Evolutionary conservation across 495 filamentous ascomycete genomes (phyloP).

Genomic region (Geopyxis carbonaria): DNA sequence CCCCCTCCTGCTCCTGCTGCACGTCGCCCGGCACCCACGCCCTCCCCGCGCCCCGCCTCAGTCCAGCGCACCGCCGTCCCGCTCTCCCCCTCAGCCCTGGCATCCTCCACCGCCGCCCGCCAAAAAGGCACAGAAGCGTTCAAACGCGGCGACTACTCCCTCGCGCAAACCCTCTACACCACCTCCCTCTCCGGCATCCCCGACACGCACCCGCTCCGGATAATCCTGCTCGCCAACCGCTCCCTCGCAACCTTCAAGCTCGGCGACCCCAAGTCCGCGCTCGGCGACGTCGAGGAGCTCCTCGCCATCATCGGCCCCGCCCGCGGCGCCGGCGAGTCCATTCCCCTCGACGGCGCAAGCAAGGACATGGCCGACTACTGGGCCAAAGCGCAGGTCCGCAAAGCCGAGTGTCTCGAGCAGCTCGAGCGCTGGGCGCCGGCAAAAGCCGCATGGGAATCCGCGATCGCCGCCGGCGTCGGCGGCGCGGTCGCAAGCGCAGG

Average conservation of each 20-base stretch:
- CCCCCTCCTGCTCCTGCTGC: conserved; percentile 11
- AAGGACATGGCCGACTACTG: conserved; percentile 88
- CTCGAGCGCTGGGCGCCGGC: conserved; percentile 88
- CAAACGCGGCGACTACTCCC: conserved; percentile 81
- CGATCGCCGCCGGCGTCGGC: conserved; percentile 69
- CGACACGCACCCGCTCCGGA: conserved; percentile 61
- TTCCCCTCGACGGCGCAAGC: conserved; percentile 37
- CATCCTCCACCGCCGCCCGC: conserved; percentile 57
- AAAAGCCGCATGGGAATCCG: conserved; percentile 56
- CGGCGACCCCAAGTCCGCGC: conserved; percentile 69
- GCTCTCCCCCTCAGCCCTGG: conserved; percentile 47
- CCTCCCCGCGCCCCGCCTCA: conserved; percentile 22
- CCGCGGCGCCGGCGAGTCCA: conserved; percentile 60
- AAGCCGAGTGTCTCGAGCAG: conserved; percentile 89
- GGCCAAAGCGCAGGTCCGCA: conserved; percentile 79
- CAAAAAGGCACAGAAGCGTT: conserved; percentile 69
- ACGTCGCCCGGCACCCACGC: conserved; percentile 9
- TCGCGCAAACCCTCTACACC: conserved; percentile 67
- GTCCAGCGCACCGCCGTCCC: conserved; percentile 35
- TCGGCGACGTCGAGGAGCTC: conserved; percentile 65
- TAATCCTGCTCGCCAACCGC: conserved; percentile 79
- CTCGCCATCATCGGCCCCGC: conserved; percentile 63
- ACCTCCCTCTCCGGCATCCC: conserved; percentile 59
- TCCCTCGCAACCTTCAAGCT: conserved; percentile 76
- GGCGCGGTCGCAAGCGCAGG: conserved; percentile 69